Conservation (phyloP, 768 basidiomycete species). For the Leucocoprinus birnbaumii region DNA sequence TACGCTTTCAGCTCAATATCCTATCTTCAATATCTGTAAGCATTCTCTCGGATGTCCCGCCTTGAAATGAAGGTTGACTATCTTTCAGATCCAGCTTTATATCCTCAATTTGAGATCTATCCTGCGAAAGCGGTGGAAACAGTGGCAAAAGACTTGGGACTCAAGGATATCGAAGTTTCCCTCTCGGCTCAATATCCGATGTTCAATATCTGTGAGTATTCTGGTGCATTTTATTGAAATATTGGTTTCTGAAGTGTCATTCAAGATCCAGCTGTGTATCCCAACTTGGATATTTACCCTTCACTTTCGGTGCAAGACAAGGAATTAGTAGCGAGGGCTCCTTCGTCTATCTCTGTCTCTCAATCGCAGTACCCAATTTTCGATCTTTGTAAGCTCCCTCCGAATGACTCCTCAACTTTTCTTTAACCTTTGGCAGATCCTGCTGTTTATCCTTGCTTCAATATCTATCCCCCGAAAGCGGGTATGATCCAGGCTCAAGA, state of each 20-base stretch:
- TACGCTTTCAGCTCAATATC: constrained; percentile 4
- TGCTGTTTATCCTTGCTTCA: constrained; percentile 24
- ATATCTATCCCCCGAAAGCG: constrained; percentile 16
- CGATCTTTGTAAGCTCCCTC: constrained; percentile 27
- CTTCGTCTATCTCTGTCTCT: constrained; percentile 13
- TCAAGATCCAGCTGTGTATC: constrained; percentile 35
- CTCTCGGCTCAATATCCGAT: constrained; percentile 10
- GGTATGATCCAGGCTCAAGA: neutral
- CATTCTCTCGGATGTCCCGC: too few species aligned
- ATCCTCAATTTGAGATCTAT: constrained; percentile 12
- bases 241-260: neutral
- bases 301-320: neutral
- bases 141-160: neutral
- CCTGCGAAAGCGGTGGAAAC: constrained; percentile 1
- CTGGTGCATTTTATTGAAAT: too few species aligned
- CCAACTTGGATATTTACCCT: constrained; percentile 22
- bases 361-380: constrained; percentile 29
- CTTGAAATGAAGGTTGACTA: too few species aligned
- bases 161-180: neutral
- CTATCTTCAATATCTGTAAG: constrained; percentile 14
- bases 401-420: neutral
- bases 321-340: neutral
- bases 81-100: constrained; percentile 5
- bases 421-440: constrained; percentile 27
- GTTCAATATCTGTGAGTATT: constrained; percentile 13